phyloP scores from a whole-genome alignment of 2,329 filamentous ascomycete species.

The Escovopsis weberi region DNA sequence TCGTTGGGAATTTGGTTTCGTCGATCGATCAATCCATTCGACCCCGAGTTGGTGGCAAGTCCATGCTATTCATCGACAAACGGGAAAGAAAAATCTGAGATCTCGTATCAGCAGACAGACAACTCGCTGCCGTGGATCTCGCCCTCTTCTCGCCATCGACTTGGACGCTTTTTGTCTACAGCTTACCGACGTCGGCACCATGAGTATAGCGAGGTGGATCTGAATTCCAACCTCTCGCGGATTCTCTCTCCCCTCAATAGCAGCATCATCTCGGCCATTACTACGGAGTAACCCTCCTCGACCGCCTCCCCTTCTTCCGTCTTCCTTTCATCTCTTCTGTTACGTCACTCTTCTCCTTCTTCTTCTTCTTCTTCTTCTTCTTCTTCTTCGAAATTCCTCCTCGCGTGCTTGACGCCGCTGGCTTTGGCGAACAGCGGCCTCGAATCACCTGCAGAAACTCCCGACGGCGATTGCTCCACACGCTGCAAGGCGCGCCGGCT shows the following conservation, averaged over 20 bases:
- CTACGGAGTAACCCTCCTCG: no score
- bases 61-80: neutral
- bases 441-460: neutral
- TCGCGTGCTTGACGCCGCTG: neutral
- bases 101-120: no score
- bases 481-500: slow-evolving; percentile 3
- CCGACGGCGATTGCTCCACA: slow-evolving; percentile 2
- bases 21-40: no score
- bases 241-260: no score
- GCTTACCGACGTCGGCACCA: slow-evolving; percentile 4
- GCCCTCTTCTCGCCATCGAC: neutral
- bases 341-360: neutral
- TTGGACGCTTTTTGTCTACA: neutral
- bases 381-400: neutral
- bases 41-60: no score
- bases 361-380: neutral
- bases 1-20: neutral
- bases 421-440: neutral
- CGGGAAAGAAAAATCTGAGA: neutral
- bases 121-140: no score
- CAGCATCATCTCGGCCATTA: no score
- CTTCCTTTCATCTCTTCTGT: neutral
- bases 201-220: slow-evolving; percentile 8
- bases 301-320: no score
- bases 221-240: no score